These are phyloP conservation scores for Trichoderma harzianum DNA, from an alignment of 2,329 filamentous ascomycete species.

Conservation along the genomic window DNA sequence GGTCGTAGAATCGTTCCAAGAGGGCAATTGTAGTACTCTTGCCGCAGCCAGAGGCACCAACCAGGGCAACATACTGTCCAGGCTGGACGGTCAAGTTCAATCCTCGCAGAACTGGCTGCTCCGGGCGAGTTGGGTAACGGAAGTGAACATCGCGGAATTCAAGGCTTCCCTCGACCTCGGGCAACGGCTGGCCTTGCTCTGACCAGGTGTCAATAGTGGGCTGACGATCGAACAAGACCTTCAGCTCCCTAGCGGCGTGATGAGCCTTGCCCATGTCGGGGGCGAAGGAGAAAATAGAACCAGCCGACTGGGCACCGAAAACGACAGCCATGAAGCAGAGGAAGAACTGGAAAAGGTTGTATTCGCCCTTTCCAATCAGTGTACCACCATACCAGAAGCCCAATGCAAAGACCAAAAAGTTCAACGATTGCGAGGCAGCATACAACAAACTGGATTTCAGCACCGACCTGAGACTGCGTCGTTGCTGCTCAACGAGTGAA, in stretches of 20 bases:
- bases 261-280: conserved; percentile 93
- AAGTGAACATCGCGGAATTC: conserved; percentile 94
- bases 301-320: conserved; percentile 89
- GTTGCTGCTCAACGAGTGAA: conserved; percentile 64
- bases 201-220: conserved; percentile 84
- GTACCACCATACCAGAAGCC: conserved; percentile 92
- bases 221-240: conserved; percentile 77
- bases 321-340: conserved; percentile 84
- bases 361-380: conserved; percentile 68
- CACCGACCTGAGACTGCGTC: conserved; percentile 67
- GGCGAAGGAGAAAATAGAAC: conserved; percentile 83
- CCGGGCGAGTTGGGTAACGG: conserved; percentile 85
- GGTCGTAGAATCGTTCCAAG: conserved; percentile 92
- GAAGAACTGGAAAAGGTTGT: conserved; percentile 84
- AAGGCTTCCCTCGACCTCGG: conserved; percentile 68
- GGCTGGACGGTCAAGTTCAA: conserved; percentile 73
- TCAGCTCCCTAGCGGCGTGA: conserved; percentile 75
- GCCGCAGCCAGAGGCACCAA: conserved; percentile 88
- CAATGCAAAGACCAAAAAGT: conserved; percentile 79
- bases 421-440: conserved; percentile 77
- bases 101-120: conserved; percentile 84
- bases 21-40: conserved; percentile 93
- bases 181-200: conserved; percentile 60
- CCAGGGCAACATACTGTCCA: conserved; percentile 82
- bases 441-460: conserved; percentile 76